Evolutionary conservation across 2,329 filamentous ascomycete species (phyloP).

Genomic region (Thielaviopsis cerberus): DNA sequence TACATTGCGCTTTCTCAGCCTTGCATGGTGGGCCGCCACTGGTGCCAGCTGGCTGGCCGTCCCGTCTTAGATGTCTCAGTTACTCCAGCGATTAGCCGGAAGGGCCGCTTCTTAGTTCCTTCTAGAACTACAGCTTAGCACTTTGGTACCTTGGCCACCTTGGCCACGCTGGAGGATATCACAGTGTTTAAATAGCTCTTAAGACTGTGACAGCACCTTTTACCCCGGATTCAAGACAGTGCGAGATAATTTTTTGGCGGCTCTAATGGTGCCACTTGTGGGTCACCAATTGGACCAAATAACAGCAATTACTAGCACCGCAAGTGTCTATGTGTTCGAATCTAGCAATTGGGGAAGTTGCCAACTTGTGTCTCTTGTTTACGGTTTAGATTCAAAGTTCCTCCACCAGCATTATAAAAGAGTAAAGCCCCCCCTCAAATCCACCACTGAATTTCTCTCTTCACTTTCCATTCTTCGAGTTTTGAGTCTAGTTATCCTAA

Average conservation of each 20-base stretch:
- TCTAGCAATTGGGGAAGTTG: slow-evolving; percentile 7
- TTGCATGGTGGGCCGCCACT: slow-evolving; percentile 1
- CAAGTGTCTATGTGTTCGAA: background rate
- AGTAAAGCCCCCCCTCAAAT: background rate
- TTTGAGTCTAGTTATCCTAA: background rate
- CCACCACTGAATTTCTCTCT: background rate
- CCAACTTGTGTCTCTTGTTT: slow-evolving; percentile 4
- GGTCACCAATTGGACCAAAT: background rate
- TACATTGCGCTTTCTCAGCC: slow-evolving; percentile 4
- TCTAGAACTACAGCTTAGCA: background rate
- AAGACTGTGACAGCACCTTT: background rate
- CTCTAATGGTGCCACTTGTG: background rate
- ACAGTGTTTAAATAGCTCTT: background rate
- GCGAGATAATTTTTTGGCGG: background rate
- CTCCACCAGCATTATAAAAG: background rate
- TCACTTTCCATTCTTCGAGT: background rate
- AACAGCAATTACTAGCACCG: background rate
- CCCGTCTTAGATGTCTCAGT: background rate
- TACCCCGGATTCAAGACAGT: background rate
- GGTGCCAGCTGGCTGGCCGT: background rate
- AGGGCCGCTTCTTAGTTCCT: background rate
- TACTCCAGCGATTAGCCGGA: background rate
- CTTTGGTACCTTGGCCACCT: background rate
- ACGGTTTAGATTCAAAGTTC: background rate
- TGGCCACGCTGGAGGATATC: background rate